These are phyloP conservation scores for Xylariaceae sp. DNA, from an alignment of 2,329 filamentous ascomycete species.

Conservation along the genomic window DNA sequence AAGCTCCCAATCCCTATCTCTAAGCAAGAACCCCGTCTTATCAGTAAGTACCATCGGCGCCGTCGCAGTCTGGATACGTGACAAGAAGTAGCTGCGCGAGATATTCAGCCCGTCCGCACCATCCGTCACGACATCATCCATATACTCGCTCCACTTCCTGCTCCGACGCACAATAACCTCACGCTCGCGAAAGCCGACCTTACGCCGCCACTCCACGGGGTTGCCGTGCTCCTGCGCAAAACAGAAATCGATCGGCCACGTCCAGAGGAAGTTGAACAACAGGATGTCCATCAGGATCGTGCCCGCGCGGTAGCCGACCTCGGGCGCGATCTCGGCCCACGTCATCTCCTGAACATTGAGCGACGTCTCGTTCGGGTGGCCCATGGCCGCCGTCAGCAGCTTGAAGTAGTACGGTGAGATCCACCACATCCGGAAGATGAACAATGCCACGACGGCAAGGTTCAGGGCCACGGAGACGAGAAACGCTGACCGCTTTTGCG, in stretches of 20 bases:
- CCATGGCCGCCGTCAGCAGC: slow-evolving; percentile 61
- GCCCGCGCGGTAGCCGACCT: slow-evolving; percentile 56
- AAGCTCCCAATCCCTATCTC: slow-evolving; percentile 81
- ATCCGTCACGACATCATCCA: slow-evolving; percentile 33
- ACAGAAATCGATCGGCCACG: slow-evolving; percentile 72
- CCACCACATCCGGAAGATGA: slow-evolving; percentile 64
- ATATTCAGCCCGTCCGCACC: slow-evolving; percentile 32
- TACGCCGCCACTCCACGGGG: slow-evolving; percentile 70
- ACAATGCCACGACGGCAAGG: slow-evolving; percentile 57
- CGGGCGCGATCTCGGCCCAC: slow-evolving; percentile 52
- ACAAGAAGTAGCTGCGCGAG: slow-evolving; percentile 55
- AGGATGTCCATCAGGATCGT: slow-evolving; percentile 72
- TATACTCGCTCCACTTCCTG: slow-evolving; percentile 63
- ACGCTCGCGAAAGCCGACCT: slow-evolving; percentile 68
- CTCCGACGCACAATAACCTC: slow-evolving; percentile 81
- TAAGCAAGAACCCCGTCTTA: slow-evolving; percentile 85
- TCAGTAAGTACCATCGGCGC: slow-evolving; percentile 60
- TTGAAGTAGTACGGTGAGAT: slow-evolving; percentile 70
- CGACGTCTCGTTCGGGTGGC: slow-evolving; percentile 62
- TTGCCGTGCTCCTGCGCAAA: slow-evolving; percentile 53
- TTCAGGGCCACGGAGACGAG: slow-evolving; percentile 76
- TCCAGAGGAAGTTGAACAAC: slow-evolving; percentile 63
- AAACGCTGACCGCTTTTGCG: slow-evolving; percentile 81
- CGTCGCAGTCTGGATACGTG: slow-evolving; percentile 64
- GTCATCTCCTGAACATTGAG: slow-evolving; percentile 56